Evolutionary conservation across 2,329 filamentous ascomycete species (phyloP).

Genomic region (Trichoderma asperellum): DNA sequence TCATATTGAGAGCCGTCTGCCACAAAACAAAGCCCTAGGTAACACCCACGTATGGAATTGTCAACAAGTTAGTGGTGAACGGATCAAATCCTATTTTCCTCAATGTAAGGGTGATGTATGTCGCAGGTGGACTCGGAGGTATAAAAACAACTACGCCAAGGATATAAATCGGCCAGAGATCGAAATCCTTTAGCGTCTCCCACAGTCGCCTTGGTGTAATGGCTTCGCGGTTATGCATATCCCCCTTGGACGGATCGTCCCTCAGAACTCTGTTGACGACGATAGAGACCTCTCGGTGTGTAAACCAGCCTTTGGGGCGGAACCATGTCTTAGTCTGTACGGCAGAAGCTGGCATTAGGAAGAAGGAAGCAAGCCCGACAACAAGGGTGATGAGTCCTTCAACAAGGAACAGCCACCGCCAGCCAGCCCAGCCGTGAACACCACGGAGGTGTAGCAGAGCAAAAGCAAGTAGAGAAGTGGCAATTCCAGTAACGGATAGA

Average conservation of each 20-base stretch:
- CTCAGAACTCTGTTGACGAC: slow-evolving; percentile 19
- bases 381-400: slow-evolving; percentile 12
- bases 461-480: slow-evolving; percentile 12
- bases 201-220: slow-evolving; percentile 9
- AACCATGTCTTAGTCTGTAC: slow-evolving; percentile 23
- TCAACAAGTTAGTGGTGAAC: slow-evolving; percentile 15
- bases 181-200: slow-evolving; percentile 19
- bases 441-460: slow-evolving; percentile 8
- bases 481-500: slow-evolving; percentile 11
- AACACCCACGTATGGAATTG: slow-evolving; percentile 3
- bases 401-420: slow-evolving; percentile 20
- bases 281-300: slow-evolving; percentile 13
- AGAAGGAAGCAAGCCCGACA: slow-evolving; percentile 18
- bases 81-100: slow-evolving; percentile 23
- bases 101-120: slow-evolving; percentile 19
- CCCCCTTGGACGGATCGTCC: slow-evolving; percentile 16
- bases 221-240: slow-evolving; percentile 21
- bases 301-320: slow-evolving; percentile 22
- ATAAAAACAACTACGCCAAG: slow-evolving; percentile 11
- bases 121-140: slow-evolving; percentile 7
- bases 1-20: not conserved
- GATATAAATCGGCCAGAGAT: slow-evolving; percentile 22
- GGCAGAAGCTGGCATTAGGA: slow-evolving; percentile 15
- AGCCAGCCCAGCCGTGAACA: slow-evolving; percentile 11
- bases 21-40: no score